These are phyloP conservation scores for Epichloe sibirici DNA, from an alignment of 2,329 filamentous ascomycete genomes.

Conservation along the genomic window DNA sequence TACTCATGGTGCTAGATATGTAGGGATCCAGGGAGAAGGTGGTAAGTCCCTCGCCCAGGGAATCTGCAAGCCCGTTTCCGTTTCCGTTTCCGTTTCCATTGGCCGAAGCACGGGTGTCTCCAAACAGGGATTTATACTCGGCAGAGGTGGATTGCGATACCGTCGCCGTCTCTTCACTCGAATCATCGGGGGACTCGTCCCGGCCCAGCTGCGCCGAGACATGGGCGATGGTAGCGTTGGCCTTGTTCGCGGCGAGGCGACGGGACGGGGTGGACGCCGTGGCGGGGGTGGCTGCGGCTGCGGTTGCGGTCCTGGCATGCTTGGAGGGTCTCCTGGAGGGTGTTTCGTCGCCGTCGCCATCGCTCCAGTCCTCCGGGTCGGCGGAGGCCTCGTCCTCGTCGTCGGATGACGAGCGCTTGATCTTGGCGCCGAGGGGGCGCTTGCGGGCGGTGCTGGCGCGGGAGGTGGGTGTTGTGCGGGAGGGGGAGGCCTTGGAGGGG, in stretches of 20 bases:
- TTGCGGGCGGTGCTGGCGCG: slow-evolving; percentile 14
- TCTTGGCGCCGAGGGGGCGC: slow-evolving; percentile 9
- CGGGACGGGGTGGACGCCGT: slow-evolving; percentile 15
- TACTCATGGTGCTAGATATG: slow-evolving; percentile 1
- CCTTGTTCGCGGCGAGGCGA: slow-evolving; percentile 20
- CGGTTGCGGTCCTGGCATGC: slow-evolving; percentile 13
- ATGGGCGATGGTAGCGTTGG: slow-evolving; percentile 22
- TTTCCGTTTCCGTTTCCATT: not conserved
- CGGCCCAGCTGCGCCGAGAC: slow-evolving; percentile 13
- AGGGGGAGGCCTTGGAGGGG: slow-evolving; percentile 15
- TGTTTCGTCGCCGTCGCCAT: slow-evolving; percentile 21
- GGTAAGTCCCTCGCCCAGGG: not conserved
- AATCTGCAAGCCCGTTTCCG: not conserved
- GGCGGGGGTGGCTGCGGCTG: slow-evolving; percentile 11
- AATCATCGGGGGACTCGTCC: slow-evolving; percentile 6
- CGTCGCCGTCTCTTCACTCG: slow-evolving; percentile 18
- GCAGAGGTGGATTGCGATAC: slow-evolving; percentile 6
- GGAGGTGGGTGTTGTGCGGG: slow-evolving; percentile 1
- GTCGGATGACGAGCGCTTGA: slow-evolving; percentile 17
- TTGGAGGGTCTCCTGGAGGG: slow-evolving; percentile 22
- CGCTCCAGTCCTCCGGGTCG: slow-evolving; percentile 9
- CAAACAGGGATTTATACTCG: slow-evolving; percentile 4
- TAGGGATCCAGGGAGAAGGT: slow-evolving; percentile 1
- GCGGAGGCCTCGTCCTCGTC: slow-evolving; percentile 17
- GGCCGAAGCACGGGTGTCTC: not conserved